A percentile compares a stretch with the other conserved stretches of the same genome.
These are phyloP conservation scores for Sclerotiophoma versabilis DNA, from an alignment of 2,329 filamentous ascomycete species.

Conservation along the genomic window DNA sequence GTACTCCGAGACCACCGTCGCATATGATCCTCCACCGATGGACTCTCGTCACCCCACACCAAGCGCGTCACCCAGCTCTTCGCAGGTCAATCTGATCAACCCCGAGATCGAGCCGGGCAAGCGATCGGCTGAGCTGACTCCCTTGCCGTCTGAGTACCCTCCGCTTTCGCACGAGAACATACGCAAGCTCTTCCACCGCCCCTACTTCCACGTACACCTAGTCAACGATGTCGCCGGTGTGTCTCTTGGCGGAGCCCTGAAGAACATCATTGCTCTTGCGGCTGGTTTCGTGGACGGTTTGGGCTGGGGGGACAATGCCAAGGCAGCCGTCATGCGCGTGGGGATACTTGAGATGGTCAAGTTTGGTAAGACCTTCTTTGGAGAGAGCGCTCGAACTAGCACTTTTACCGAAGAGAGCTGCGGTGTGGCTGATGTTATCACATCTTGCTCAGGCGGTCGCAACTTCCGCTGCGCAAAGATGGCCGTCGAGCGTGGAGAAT, in stretches of 20 bases:
- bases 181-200: conserved; percentile 87
- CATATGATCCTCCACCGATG: conserved; percentile 89
- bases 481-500: conserved; percentile 78
- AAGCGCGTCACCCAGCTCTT: conserved; percentile 56
- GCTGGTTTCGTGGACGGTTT: conserved; percentile 95
- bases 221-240: conserved; percentile 96
- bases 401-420: conserved; percentile 98
- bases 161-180: conserved; percentile 85
- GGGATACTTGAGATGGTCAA: conserved; percentile 96
- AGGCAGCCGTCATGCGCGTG: conserved; percentile 97
- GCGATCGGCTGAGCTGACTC: conserved; percentile 74
- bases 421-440: conserved; percentile 94
- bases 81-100: conserved; percentile 61
- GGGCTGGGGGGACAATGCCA: conserved; percentile 98
- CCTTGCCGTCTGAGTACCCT: conserved; percentile 82
- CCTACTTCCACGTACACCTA: conserved; percentile 96
- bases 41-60: conserved; percentile 80
- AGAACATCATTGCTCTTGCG: conserved; percentile 94
- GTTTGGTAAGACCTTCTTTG: conserved; percentile 94
- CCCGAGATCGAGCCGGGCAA: conserved; percentile 58
- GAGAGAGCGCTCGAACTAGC: conserved; percentile 75
- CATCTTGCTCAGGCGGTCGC: conserved; percentile 86
- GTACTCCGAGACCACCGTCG: conserved; percentile 96
- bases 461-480: conserved; percentile 95
- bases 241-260: conserved; percentile 90